Base-by-base conservation (phyloP, 805 yeast genomes). In the Dipodascus geniculatus region DNA sequence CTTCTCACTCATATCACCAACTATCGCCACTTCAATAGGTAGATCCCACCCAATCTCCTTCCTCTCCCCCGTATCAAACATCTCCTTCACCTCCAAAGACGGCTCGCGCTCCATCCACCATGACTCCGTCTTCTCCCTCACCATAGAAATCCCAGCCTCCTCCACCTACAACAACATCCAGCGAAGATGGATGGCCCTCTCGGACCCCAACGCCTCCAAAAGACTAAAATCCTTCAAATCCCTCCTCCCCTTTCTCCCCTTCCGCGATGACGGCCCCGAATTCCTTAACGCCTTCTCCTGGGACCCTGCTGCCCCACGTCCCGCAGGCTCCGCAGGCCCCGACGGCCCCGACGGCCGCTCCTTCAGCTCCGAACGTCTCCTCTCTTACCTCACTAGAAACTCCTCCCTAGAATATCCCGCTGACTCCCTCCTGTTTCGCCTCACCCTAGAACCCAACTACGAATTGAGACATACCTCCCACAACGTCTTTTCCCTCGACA, bases 111-210 rank as follows among this genome's bases (percentile, higher is more conserved):
- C 48, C 47, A 22, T 19, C 3, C 4, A 22, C 1, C 24, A 54
- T 17, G 47, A 48, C 4, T 23, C 48, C 3, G 54, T 22, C 8
- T 48, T 61, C 23, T 51, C 58, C 4, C 24, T 63, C 17, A 56
- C 54, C 16, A 24, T 62, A 6, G 54, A 48, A 17, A 53, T 63
- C 24, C 65, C 65, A 4, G 38, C 60, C 2, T 51, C 57, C 17
- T 42, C 57, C 17, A 55, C 58, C 42, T 56, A 60, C 42, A 57
- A 59, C 52, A 58, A 61, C 48, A 28, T 63, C 24, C 51, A 54
- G 19, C 58, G 66, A 23, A 52, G 64, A 22, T 63, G 66, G 66
- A 60, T 62, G 61, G 61, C 63, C 33, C 51, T 57, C 11, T 49
- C 61, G 2, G 66, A 63, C 49, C 65, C 66, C 11, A 61, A 61